Evolutionary conservation across 306 rosid species (phyloP), one percentile per base, ranked within the genome.

Genomic region (Glycyrrhiza uralensis): DNA sequence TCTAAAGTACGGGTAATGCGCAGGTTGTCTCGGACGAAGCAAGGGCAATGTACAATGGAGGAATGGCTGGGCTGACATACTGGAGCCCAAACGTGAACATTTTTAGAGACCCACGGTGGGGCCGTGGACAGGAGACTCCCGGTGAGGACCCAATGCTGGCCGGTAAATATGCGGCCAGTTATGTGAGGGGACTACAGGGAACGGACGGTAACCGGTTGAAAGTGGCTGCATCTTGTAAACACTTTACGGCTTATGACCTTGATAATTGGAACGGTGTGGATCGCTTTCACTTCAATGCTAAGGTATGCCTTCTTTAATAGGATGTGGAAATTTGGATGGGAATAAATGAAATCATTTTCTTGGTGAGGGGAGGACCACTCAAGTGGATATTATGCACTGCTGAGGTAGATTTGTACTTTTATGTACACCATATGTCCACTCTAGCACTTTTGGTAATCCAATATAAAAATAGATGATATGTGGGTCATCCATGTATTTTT

Each of bases 1-100:
- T 38, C 39, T 5, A 6, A 33, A 8, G 7, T 6, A 33, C 1
- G 42, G 63, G 14, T 11, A 44, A 12, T 13, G 39, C 10, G 54
- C 79, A 90, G 97, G 97, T 79, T 1, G 96, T 79, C 26, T 91
- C 97, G 0, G 97, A 91, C 62, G 96, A 91, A 77, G 97, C 90
- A 18, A 87, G 97, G 13, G 97, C 97, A 0, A 91, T 89, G 97
- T 85, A 91, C 81, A 91, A 91, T 19, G 93, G 91, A 4, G 97
- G 96, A 6, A 72, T 15, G 13, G 91, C 71, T 6, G 96, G 97
- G 71, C 84, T 91, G 7, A 89, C 96, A n/a, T 91, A 79, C 12
- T 91, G 96, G 97, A 91, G 97, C 82, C 97, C 97, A 74, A 89
- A 91, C 10, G 93, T 89, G 0, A 91, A 91, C 62, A 81, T 91